These are phyloP conservation scores for Murraya koenigii DNA, from an alignment of 345 rosid species.

Conservation along the genomic window DNA sequence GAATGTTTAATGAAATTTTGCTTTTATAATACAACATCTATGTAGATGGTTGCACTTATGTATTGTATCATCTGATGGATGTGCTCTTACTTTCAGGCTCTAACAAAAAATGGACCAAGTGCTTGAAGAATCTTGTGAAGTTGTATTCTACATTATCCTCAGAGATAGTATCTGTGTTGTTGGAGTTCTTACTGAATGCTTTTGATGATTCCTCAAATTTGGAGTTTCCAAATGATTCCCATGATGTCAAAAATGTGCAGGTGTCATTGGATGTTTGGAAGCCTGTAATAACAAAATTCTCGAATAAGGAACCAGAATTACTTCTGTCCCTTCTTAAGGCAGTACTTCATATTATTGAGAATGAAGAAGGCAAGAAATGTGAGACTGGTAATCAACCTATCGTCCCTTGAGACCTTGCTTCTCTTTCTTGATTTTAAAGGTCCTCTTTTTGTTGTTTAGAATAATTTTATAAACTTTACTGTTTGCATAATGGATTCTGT, in stretches of 20 bases:
- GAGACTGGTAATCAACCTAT: slow-evolving; percentile 42
- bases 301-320: slow-evolving; percentile 73
- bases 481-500: neutral
- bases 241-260: slow-evolving; percentile 29
- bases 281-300: slow-evolving; percentile 50
- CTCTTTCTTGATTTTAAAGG: neutral
- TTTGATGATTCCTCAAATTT: slow-evolving; percentile 45
- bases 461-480: neutral
- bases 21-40: neutral
- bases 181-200: slow-evolving; percentile 57
- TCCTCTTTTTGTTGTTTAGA: neutral
- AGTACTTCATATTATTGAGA: slow-evolving; percentile 53
- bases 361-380: slow-evolving; percentile 38
- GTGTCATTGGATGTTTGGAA: slow-evolving; percentile 61
- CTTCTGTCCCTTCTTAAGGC: slow-evolving; percentile 62
- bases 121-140: slow-evolving; percentile 50
- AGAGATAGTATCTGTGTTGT: slow-evolving; percentile 64
- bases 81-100: slow-evolving; percentile 49
- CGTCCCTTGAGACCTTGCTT: neutral
- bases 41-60: slow-evolving; percentile 3
- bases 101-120: slow-evolving; percentile 48
- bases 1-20: neutral
- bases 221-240: slow-evolving; percentile 33
- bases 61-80: slow-evolving; percentile 10
- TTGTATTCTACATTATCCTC: slow-evolving; percentile 66